Percentiles rank a stretch among this genome's conserved stretches.
Evolutionary conservation across 2,329 filamentous ascomycete genomes (phyloP).

Genomic region (Aureobasidium musti): DNA sequence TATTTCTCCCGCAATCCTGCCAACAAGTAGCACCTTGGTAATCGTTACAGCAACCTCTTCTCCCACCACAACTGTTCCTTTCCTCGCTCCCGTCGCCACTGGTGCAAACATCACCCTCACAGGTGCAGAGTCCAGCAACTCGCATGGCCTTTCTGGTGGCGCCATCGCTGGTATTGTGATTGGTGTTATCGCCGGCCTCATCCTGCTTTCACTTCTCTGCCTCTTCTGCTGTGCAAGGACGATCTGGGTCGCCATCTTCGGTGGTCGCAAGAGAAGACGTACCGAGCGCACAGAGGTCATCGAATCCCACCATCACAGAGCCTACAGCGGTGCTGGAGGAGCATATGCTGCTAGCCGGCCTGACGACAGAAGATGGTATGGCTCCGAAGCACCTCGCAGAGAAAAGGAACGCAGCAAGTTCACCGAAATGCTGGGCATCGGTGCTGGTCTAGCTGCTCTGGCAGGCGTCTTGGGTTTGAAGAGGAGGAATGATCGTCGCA

Average conservation of each 20-base stretch:
- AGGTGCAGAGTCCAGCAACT: conserved; percentile 37
- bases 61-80: conserved; percentile 53
- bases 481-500: conserved; percentile 41
- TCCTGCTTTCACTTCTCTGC: conserved; percentile 68
- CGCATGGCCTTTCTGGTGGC: conserved; percentile 61
- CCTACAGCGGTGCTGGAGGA: conserved; percentile 59
- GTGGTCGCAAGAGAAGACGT: conserved; percentile 49
- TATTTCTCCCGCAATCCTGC: conserved; percentile 47
- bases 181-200: conserved; percentile 67
- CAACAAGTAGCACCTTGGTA: conserved; percentile 58
- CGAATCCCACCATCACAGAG: conserved; percentile 59
- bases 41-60: conserved; percentile 52
- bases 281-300: conserved; percentile 61
- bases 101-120: conserved; percentile 50
- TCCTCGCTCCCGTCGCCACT: conserved; percentile 56
- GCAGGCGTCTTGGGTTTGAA: conserved; percentile 51
- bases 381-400: conserved; percentile 43
- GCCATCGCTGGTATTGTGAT: conserved; percentile 82
- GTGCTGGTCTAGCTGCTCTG: conserved; percentile 48
- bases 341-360: conserved; percentile 36
- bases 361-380: conserved; percentile 52
- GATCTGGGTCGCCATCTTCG: conserved; percentile 60
- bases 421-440: conserved; percentile 44
- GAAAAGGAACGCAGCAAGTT: conserved; percentile 42
- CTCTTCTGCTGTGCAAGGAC: conserved; percentile 68